Conservation (phyloP, 768 basidiomycete species). For the Kwoniella mangroviensis region DNA sequence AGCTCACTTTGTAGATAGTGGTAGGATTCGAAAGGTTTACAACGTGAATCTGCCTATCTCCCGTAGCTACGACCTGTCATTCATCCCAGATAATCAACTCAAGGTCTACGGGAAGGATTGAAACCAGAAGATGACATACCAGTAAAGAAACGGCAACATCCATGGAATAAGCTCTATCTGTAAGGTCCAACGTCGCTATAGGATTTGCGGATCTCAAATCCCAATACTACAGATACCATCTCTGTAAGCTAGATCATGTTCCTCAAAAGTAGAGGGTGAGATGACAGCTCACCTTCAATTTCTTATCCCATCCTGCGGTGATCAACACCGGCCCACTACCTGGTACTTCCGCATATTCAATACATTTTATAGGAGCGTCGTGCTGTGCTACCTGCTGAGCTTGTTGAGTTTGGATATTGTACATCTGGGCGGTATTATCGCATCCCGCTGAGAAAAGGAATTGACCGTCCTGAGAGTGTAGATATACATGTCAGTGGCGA, state of each 20-base stretch:
- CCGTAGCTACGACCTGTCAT: slow-evolving; percentile 77
- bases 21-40: slow-evolving; percentile 84
- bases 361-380: slow-evolving; percentile 82
- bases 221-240: slow-evolving; percentile 73
- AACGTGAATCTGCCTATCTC: slow-evolving; percentile 88
- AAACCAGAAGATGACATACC: slow-evolving; percentile 36
- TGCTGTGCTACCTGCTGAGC: slow-evolving; percentile 83
- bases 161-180: slow-evolving; percentile 79
- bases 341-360: slow-evolving; percentile 78
- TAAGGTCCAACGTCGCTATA: slow-evolving; percentile 77
- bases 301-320: slow-evolving; percentile 98
- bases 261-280: background rate
- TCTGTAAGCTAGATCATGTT: background rate
- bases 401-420: slow-evolving; percentile 83
- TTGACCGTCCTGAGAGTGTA: slow-evolving; percentile 73
- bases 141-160: slow-evolving; percentile 80
- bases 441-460: slow-evolving; percentile 91
- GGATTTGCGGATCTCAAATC: slow-evolving; percentile 78
- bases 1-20: slow-evolving; percentile 71
- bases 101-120: background rate
- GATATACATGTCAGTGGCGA: background rate
- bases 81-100: slow-evolving; percentile 3
- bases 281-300: slow-evolving; percentile 72
- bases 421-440: slow-evolving; percentile 94
- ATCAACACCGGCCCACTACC: slow-evolving; percentile 68